These are phyloP conservation scores for Thielaviopsis punctulata DNA, from an alignment of 2,329 filamentous ascomycete species.

Conservation along the genomic window DNA sequence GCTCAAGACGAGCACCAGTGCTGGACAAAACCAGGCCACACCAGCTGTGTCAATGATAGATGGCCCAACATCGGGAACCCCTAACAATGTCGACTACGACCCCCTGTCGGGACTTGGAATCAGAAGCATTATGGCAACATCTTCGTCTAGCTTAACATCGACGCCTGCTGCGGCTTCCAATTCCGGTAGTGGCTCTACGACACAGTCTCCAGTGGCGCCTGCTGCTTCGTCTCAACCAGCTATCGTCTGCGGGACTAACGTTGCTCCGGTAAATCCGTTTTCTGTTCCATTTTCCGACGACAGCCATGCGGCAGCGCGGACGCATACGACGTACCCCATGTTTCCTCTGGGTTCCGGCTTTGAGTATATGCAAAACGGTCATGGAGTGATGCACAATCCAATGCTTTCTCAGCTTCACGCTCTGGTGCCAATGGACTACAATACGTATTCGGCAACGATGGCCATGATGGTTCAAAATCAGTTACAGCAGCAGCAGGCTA, in stretches of 20 bases:
- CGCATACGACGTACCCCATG: not conserved
- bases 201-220: not conserved
- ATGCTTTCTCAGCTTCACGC: not conserved
- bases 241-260: slow-evolving; percentile 9
- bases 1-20: slow-evolving; percentile 20
- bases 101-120: slow-evolving; percentile 3
- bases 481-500: not conserved
- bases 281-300: not conserved
- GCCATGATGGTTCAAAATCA: not conserved
- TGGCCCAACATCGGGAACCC: not conserved
- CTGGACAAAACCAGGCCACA: slow-evolving; percentile 9
- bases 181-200: not conserved
- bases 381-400: not conserved
- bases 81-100: not conserved
- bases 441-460: not conserved
- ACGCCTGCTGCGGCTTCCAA: slow-evolving; percentile 2
- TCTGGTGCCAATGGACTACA: not conserved
- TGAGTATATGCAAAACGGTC: not conserved
- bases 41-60: not conserved
- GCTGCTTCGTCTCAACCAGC: slow-evolving; percentile 6
- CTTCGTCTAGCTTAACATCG: slow-evolving; percentile 2
- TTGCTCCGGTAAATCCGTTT: not conserved
- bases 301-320: not conserved
- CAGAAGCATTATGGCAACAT: not conserved
- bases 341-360: not conserved